Conservation (phyloP, 495 filamentous ascomycete genomes). For the Hypoxylon cercidicola region DNA sequence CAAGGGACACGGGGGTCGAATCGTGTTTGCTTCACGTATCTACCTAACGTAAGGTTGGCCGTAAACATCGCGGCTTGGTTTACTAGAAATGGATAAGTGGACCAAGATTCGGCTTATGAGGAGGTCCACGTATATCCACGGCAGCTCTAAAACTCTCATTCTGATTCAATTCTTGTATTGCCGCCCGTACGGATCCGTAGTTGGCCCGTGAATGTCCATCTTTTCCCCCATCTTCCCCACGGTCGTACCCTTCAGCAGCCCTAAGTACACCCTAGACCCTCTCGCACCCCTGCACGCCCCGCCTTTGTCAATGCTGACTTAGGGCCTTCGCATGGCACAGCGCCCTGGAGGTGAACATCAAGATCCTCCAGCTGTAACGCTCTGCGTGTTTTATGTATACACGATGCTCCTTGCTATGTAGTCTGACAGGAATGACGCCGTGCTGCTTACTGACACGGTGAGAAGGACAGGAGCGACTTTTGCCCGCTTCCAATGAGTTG, state of each 20-base stretch:
- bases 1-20: background rate
- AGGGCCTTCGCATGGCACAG: constrained; percentile 7
- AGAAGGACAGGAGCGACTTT: background rate
- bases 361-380: constrained; percentile 17
- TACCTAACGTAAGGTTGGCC: background rate
- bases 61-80: constrained; percentile 8
- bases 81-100: constrained; percentile 22
- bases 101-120: constrained; percentile 9
- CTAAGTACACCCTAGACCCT: background rate
- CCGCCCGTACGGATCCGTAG: constrained; percentile 29
- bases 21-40: constrained; percentile 4
- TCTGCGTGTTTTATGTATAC: constrained; percentile 12
- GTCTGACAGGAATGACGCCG: constrained; percentile 5
- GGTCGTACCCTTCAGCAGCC: constrained; percentile 16
- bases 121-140: constrained; percentile 2
- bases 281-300: constrained; percentile 41
- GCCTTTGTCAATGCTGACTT: constrained; percentile 51
- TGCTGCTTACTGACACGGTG: background rate
- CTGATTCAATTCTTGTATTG: constrained; percentile 29
- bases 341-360: background rate
- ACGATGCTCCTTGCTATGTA: background rate
- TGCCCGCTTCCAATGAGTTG: background rate
- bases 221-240: constrained; percentile 37
- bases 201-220: constrained; percentile 16
- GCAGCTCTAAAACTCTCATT: constrained; percentile 12